Base-by-base conservation (phyloP, 768 basidiomycete genomes). In the Strobilomyces confusus region DNA sequence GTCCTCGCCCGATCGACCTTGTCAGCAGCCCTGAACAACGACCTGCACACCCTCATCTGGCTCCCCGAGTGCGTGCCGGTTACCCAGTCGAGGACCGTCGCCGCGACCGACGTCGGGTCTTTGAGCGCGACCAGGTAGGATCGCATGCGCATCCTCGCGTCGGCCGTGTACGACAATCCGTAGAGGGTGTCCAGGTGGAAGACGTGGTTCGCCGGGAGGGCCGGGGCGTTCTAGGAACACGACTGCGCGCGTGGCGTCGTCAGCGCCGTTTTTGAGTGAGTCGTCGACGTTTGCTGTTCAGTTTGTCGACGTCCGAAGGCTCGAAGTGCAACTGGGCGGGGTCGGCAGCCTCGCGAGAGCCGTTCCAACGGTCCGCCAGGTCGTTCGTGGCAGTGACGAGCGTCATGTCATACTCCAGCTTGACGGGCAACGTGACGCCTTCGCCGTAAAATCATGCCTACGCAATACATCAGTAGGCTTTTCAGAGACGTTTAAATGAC, bases 371-470 rank as follows among this genome's bases (percentile, higher is more conserved):
- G n/a, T n/a, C n/a, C n/a, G n/a, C n/a, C n/a, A n/a, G n/a, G n/a
- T n/a, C n/a, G n/a, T n/a, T n/a, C n/a, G 81, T 78, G 44, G 76
- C 70, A 48, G 74, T 70, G 5, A 78, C 79, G 4, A 84, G 73
- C 9, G 79, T 71, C 44, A 75, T 68, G 58, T 84, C 83, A 53
- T 83, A 84, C 25, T 75, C 68, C 56, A 80, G 67, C 45, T 77
- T 63, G 1, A 73, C 77, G 12, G 79, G 80, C 9, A 84, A 69
- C 42, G 72, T 68, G 11, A 67, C 52, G 9, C 82, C 82, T 58
- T 80, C 75, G 13, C 82, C 83, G 53, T 80, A 75, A 36, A 84
- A 64, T 83, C 83, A 84, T 17, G 69, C 74, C 80, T 80, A 46
- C 25, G 29, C 6, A 22, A 2, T 4, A 22, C 37, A 29, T 20